A percentile compares a stretch with the other conserved stretches of the same genome.
Evolutionary conservation across 2,329 filamentous ascomycete genomes (phyloP).

Genomic region (Boeremia exigua): DNA sequence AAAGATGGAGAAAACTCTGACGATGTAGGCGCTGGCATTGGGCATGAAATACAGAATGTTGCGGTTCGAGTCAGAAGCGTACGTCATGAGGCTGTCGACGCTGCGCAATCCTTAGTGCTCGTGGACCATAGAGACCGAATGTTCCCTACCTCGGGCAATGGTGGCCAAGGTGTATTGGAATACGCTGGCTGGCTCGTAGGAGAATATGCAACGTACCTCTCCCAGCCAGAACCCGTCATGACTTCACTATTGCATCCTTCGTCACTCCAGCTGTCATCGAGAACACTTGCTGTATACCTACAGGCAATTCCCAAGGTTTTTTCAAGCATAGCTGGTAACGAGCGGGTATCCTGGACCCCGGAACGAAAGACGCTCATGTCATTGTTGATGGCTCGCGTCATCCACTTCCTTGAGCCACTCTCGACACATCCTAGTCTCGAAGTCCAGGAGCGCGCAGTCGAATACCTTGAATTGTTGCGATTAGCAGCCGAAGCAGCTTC

Average conservation of each 20-base stretch:
- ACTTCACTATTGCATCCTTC: constrained; percentile 74
- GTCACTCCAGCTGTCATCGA: constrained; percentile 64
- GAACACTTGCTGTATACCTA: constrained; percentile 77
- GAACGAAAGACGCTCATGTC: constrained; percentile 76
- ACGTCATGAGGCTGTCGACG: constrained; percentile 77
- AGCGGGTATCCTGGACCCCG: constrained; percentile 70
- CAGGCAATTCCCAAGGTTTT: constrained; percentile 90
- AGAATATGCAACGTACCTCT: constrained; percentile 79
- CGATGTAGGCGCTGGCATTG: constrained; percentile 73
- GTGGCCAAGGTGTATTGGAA: constrained; percentile 69
- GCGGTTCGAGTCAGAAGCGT: constrained; percentile 90
- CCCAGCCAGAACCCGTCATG: constrained; percentile 73
- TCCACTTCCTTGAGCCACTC: constrained; percentile 81
- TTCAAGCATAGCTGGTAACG: constrained; percentile 70
- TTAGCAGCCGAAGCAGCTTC: constrained; percentile 82
- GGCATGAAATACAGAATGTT: constrained; percentile 85
- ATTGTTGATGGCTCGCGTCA: constrained; percentile 79
- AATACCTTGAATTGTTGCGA: constrained; percentile 88
- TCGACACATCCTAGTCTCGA: constrained; percentile 85
- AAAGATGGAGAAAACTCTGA: constrained; percentile 36
- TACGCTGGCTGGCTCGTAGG: constrained; percentile 86
- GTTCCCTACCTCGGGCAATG: constrained; percentile 58
- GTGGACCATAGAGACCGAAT: constrained; percentile 65
- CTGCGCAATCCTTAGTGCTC: constrained; percentile 77
- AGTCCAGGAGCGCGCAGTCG: constrained; percentile 92